Percentiles rank a stretch among this genome's conserved stretches.
phyloP scores from a whole-genome alignment of 2,329 filamentous ascomycete genomes.

The Clarireedia sp. region DNA sequence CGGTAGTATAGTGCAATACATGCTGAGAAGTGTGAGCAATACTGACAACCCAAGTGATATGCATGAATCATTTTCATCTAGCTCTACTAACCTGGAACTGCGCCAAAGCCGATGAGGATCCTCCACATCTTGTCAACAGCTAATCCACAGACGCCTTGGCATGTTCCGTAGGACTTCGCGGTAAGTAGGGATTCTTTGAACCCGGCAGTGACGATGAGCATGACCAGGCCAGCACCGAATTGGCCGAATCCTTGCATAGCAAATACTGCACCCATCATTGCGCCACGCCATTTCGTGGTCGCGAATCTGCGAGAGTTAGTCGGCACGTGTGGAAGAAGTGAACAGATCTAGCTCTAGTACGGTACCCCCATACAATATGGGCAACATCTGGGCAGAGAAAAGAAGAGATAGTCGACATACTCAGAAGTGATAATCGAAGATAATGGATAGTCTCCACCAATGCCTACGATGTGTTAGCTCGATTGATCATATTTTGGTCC shows the following conservation, averaged over 20 bases:
- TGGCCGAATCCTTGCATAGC: slow-evolving; percentile 87
- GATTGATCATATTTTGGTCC: not conserved
- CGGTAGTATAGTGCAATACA: slow-evolving; percentile 77
- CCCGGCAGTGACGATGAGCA: slow-evolving; percentile 64
- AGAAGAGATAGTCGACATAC: slow-evolving; percentile 2
- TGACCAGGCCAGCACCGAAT: slow-evolving; percentile 65
- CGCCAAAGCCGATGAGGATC: slow-evolving; percentile 65
- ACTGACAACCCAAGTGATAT: not conserved
- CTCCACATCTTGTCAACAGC: slow-evolving; percentile 87
- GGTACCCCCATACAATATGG: too few species aligned
- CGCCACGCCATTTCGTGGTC: slow-evolving; percentile 75
- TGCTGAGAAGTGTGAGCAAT: slow-evolving; percentile 32
- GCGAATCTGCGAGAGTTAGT: slow-evolving; percentile 45
- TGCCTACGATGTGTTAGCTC: slow-evolving; percentile 43
- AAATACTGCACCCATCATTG: slow-evolving; percentile 82
- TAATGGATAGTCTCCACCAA: slow-evolving; percentile 74
- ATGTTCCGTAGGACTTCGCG: slow-evolving; percentile 44
- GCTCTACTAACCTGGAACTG: slow-evolving; percentile 26
- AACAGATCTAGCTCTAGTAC: too few species aligned
- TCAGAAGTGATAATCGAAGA: slow-evolving; percentile 80
- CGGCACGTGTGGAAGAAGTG: too few species aligned
- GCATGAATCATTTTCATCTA: not conserved
- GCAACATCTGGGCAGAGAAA: too few species aligned
- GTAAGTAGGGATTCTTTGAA: slow-evolving; percentile 57
- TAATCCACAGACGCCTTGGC: slow-evolving; percentile 53